Evolutionary conservation across 129 eudicot genomes (phyloP), one percentile per base, ranked within the genome.

Genomic region (Tagetes erecta): DNA sequence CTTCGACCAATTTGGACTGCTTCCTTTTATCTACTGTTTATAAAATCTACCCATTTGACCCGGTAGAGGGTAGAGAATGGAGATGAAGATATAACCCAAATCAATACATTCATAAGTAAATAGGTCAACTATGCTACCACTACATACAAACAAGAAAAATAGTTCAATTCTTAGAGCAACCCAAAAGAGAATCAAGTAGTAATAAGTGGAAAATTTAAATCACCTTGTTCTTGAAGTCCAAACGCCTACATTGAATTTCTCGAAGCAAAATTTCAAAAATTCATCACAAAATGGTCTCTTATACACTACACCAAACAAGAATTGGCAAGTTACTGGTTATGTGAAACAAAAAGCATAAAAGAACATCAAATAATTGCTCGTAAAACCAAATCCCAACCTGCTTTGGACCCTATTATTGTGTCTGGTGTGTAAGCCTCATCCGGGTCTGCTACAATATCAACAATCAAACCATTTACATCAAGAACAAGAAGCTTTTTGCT

Each of bases 241-340:
- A 51, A 93, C 77, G 62, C 96, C 98, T 44, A 93, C 98, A 64
- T 78, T 70, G 49, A 90, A 93, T 64, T 67, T 77, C 90, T 90
- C 91, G 39, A 93, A 90, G 86, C 97, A 93, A 76, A 93, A 93
- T 51, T 88, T 70, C 69, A 93, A 73, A 84, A 93, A 93, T 76
- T 93, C 98, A n/a, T 87, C 91, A 81, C 89, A 90, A 66, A 71
- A 86, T 7, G 98, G 98, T 78, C 98, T 88, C 87, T 88, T 93
- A 59, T 84, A 93, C 76, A 90, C 98, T 93, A 82, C 39, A 44
- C 68, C 14, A 65, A 53, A n/a, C 82, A 71, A 35, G 0, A 60
- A 74, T 27, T 73, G 52, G 55, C 41, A 80, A 8, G 76, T 84
- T 60, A 81, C 71, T 66, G 62, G 47, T 51, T 46, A 49, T 57